phyloP scores from a whole-genome alignment of 2,329 filamentous ascomycete genomes.

The Cytospora chrysosperma region DNA sequence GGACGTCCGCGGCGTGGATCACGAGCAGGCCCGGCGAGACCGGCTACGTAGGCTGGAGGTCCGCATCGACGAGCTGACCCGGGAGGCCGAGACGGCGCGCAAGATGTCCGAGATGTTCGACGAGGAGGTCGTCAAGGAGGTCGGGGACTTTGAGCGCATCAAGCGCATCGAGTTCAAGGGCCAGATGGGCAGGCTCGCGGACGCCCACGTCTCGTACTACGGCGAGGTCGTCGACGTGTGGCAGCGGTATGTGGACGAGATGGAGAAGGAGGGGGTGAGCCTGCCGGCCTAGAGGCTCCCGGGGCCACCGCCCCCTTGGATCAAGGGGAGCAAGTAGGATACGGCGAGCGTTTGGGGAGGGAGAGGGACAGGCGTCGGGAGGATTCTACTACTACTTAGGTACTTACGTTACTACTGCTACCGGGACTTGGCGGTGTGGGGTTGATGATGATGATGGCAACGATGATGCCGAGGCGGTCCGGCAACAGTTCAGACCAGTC shows the following conservation, averaged over 20 bases:
- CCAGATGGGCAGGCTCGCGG: conserved; percentile 78
- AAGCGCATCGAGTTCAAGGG: conserved; percentile 90
- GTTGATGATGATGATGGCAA: not conserved
- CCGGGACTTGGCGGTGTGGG: not conserved
- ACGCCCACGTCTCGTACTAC: conserved; percentile 87
- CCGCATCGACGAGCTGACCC: conserved; percentile 86
- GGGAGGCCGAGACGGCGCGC: conserved; percentile 84
- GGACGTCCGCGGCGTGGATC: conserved; percentile 93
- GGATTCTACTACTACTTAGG: not conserved
- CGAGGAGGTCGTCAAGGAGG: conserved; percentile 91
- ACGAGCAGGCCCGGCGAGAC: conserved; percentile 86
- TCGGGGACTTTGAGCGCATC: conserved; percentile 92
- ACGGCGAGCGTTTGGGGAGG: not conserved
- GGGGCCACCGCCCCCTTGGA: not conserved
- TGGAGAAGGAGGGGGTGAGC: conserved; percentile 64
- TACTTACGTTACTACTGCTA: not conserved
- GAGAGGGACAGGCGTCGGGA: no score
- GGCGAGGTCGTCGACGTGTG: conserved; percentile 75
- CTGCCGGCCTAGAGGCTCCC: conserved; percentile 18
- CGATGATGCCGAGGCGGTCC: not conserved
- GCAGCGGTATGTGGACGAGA: conserved; percentile 86
- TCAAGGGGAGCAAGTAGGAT: not conserved
- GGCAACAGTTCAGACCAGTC: not conserved
- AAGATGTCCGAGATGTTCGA: conserved; percentile 90
- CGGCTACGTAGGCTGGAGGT: conserved; percentile 87